Conservation (phyloP, 164 flowering plant genomes). For the Amborella trichopoda region DNA sequence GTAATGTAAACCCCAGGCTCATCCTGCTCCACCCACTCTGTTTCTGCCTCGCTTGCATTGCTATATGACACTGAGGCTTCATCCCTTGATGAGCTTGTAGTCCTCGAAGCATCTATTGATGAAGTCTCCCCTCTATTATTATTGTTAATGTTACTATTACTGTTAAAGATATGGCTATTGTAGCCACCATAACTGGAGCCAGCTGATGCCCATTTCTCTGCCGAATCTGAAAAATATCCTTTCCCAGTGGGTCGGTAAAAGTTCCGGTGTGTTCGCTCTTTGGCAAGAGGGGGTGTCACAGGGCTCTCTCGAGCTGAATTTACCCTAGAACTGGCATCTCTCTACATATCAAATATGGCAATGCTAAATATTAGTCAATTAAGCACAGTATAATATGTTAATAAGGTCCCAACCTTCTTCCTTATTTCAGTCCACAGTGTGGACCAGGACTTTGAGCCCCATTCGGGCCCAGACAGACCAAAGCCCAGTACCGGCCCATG, state of each 20-base stretch:
- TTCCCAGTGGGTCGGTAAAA: slow-evolving; percentile 28
- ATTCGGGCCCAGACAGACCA: too few relatives aligned
- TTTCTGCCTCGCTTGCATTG: slow-evolving; percentile 83
- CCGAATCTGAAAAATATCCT: slow-evolving; percentile 38
- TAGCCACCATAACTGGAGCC: too few relatives aligned
- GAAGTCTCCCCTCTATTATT: slow-evolving; percentile 41
- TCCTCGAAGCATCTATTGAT: slow-evolving; percentile 66
- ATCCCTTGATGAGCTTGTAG: slow-evolving; percentile 79
- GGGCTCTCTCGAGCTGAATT: slow-evolving; percentile 87
- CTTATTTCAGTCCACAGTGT: too few relatives aligned
- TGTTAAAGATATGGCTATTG: too few relatives aligned
- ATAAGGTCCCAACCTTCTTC: too few relatives aligned
- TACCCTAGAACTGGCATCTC: slow-evolving; percentile 76
- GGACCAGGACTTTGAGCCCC: too few relatives aligned
- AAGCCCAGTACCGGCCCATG: too few relatives aligned
- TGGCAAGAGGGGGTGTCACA: slow-evolving; percentile 33
- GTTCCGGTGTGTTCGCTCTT: slow-evolving; percentile 53
- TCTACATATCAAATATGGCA: too few relatives aligned
- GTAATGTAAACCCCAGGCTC: slow-evolving; percentile 98
- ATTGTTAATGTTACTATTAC: too few relatives aligned
- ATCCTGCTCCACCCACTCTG: slow-evolving; percentile 94
- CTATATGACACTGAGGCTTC: slow-evolving; percentile 76
- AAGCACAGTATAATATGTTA: too few relatives aligned
- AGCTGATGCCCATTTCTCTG: too few relatives aligned
- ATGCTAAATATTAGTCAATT: too few relatives aligned